phyloP scores from a whole-genome alignment of 208 protist genomes.

The Trypanosoma avium region DNA sequence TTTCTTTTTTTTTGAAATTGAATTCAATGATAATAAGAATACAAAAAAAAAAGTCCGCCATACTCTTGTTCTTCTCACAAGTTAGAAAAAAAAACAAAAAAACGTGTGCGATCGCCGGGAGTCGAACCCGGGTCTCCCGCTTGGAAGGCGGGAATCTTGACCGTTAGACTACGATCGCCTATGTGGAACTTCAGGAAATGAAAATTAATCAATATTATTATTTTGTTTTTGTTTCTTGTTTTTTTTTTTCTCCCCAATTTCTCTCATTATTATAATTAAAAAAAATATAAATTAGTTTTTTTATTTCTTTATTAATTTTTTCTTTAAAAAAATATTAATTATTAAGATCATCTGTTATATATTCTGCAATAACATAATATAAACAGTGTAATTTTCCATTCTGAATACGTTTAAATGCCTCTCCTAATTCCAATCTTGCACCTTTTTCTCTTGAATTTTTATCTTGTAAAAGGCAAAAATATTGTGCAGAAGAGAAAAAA shows the following conservation, averaged over 20 bases:
- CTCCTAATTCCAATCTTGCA: conserved; percentile 6
- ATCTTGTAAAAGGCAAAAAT: conserved; percentile 25
- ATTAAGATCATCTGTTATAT: conserved; percentile 12
- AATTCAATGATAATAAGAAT: no score
- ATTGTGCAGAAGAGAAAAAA: conserved; percentile 27
- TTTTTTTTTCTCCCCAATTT: neutral
- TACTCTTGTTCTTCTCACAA: no score
- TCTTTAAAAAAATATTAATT: neutral
- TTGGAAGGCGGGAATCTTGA: no score
- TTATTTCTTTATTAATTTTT: neutral
- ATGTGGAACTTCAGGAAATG: no score
- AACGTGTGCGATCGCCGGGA: no score
- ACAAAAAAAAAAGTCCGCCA: no score
- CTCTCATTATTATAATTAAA: neutral
- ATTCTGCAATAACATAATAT: conserved; percentile 28
- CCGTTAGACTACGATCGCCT: no score
- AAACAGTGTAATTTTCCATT: conserved; percentile 10
- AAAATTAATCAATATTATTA: neutral
- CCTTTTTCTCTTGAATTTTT: no score
- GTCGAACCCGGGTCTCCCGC: no score
- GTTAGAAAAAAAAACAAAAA: no score
- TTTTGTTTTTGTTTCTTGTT: neutral
- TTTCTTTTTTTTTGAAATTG: no score
- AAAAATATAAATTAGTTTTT: neutral
- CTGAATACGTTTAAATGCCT: conserved; percentile 23